These are phyloP conservation scores for Globisporangium solare DNA, from an alignment of 352 stramenopile genomes.

Conservation along the genomic window DNA sequence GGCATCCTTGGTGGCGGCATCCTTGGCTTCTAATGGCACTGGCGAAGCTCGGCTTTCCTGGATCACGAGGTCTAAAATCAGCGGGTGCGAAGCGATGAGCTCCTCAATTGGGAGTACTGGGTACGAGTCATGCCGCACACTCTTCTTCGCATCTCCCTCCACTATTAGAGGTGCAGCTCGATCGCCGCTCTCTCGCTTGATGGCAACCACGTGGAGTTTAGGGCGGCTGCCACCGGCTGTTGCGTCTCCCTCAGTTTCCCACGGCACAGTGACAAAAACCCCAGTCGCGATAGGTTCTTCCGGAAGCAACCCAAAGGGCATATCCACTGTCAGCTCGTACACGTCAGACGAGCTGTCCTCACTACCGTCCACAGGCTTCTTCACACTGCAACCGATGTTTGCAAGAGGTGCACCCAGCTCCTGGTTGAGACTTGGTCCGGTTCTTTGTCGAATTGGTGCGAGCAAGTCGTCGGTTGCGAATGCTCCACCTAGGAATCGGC, in stretches of 20 bases:
- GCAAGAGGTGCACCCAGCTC: conserved; percentile 6
- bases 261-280: conserved; percentile 14
- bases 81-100: conserved; percentile 22
- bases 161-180: background rate
- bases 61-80: conserved; percentile 19
- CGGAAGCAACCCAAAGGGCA: conserved; percentile 1
- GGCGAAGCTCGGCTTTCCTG: background rate
- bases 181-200: background rate
- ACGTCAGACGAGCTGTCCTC: conserved; percentile 2
- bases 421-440: conserved; percentile 1
- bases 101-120: conserved; percentile 21
- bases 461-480: conserved; percentile 13
- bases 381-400: conserved; percentile 2
- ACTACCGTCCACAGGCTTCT: background rate
- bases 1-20: background rate
- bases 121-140: background rate
- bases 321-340: conserved; percentile 8
- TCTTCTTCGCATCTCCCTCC: background rate
- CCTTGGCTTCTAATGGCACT: background rate
- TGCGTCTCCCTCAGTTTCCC: conserved; percentile 3
- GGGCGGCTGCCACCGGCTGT: conserved; percentile 1
- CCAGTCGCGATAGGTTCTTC: background rate
- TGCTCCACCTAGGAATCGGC: background rate
- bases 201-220: conserved; percentile 9
- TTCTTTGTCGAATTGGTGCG: conserved; percentile 7